Evolutionary conservation across 2,329 filamentous ascomycete species (phyloP).

Genomic region (Penicillium palitans): DNA sequence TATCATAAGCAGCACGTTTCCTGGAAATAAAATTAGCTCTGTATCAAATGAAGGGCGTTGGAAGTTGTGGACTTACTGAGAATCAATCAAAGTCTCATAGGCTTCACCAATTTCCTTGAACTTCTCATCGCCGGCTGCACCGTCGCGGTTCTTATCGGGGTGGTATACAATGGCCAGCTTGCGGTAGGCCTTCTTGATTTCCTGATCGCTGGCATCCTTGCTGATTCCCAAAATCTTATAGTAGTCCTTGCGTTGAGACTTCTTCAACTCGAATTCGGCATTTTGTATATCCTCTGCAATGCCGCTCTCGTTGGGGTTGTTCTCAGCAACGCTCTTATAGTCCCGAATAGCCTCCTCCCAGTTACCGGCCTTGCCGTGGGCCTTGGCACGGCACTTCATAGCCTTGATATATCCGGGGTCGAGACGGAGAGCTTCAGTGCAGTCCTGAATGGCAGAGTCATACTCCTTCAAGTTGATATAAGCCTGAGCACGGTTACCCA

Average conservation of each 20-base stretch:
- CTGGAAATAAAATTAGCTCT: slow-evolving; percentile 44
- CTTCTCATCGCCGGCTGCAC: slow-evolving; percentile 77
- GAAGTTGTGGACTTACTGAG: slow-evolving; percentile 65
- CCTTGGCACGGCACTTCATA: slow-evolving; percentile 90
- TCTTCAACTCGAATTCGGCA: slow-evolving; percentile 95
- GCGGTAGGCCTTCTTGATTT: slow-evolving; percentile 96
- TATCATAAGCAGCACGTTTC: slow-evolving; percentile 88
- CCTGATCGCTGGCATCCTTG: slow-evolving; percentile 78
- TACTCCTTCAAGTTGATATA: slow-evolving; percentile 78
- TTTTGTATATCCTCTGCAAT: slow-evolving; percentile 82
- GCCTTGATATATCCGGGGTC: slow-evolving; percentile 88
- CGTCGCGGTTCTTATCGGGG: slow-evolving; percentile 90
- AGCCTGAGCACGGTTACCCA: slow-evolving; percentile 90
- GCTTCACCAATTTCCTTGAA: slow-evolving; percentile 99
- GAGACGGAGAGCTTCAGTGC: slow-evolving; percentile 76
- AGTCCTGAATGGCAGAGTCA: slow-evolving; percentile 78
- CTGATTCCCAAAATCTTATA: slow-evolving; percentile 93
- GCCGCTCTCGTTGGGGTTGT: slow-evolving; percentile 76
- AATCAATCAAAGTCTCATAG: slow-evolving; percentile 91
- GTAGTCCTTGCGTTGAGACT: slow-evolving; percentile 95
- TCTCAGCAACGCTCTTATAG: slow-evolving; percentile 81
- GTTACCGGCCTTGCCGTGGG: slow-evolving; percentile 76
- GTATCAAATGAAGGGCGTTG: neutral
- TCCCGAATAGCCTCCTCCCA: slow-evolving; percentile 93
- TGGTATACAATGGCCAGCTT: slow-evolving; percentile 93